Base-by-base conservation (phyloP, 805 yeast genomes). In the Ogataea minuta region DNA sequence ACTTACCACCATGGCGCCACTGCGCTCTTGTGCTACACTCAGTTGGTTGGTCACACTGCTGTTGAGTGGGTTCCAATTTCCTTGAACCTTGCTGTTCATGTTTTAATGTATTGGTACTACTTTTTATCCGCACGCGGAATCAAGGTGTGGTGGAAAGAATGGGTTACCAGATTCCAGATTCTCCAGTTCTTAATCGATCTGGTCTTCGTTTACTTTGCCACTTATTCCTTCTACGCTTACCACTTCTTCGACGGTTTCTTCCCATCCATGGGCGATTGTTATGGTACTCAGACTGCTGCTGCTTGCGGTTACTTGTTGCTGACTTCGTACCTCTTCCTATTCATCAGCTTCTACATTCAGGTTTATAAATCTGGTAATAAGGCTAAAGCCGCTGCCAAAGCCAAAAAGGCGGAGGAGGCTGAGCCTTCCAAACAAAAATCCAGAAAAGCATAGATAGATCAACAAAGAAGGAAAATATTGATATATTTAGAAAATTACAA, bases 1-100 rank as follows among this genome's bases (percentile, higher is more conserved):
- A 88, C 95, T 39, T 91, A 89, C 68, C 99, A 91, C 67, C 98
- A 91, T 60, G 99, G 99, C 49, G 97, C 98, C 45, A 91, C 99
- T 34, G 98, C 97, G 9, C 69, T 91, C 48, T 72, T 91, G 49
- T 91, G 98, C 67, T 91, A 79, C 77, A 85, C 95, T 33, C 98
- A 91, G 70, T 76, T 91, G 57, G 77, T 83, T 34, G 99, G 99
- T 44, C 70, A 72, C 48, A 91, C 98, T 30, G 72, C 96, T 2
- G 93, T 91, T 46, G 85, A 88, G 47, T 91, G 98, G 97, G 96
- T 91, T 24, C 95, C 93, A 42, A 91, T 91, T 58, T 65, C 83
- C 23, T 74, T 91, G 56, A 91, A 91, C 74, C 74, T 91, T 66
- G 84, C 80, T 37, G 98, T 91, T 35, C 98, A 91, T 60, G 95